Base-by-base conservation (phyloP, 139 green algal species). In the Coccomyxa sp. region DNA sequence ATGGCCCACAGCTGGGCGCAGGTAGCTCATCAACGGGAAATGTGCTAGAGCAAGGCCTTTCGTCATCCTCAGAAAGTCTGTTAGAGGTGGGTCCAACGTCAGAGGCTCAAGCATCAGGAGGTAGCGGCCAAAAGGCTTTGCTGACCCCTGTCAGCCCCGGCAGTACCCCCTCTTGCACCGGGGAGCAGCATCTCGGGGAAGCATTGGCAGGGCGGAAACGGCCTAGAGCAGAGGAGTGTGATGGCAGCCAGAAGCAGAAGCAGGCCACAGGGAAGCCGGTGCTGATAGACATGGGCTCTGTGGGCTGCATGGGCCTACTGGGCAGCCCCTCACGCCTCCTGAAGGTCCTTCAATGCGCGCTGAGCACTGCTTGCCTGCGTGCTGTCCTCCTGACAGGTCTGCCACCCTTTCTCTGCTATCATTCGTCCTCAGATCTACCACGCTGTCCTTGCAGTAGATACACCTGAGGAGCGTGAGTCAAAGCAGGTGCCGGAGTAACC, bases 241-340 rank as follows among this genome's bases (percentile, higher is more conserved):
- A n/a, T n/a, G n/a, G n/a, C n/a, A n/a, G n/a, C n/a, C n/a, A n/a
- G n/a, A n/a, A n/a, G n/a, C n/a, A n/a, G n/a, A n/a, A n/a, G n/a
- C n/a, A n/a, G n/a, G n/a, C n/a, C n/a, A n/a, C n/a, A 3, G 33
- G 33, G 70, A 6, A 6, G 36, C 0, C 77, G 34, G 0, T 81
- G 1, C 77, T 68, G 2, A 78, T 89, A 18, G 87, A 92, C 75
- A 88, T 92, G 77, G 87, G 88, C 76, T 90, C 83, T 70, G 89
- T 89, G 82, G 86, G 86, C 24, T 41, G 34, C 24, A 75, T 94
- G 82, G 90, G 90, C 0, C 84, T 93, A 34, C 58, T 94, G 8
- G 76, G 76, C 6, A 40, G 84, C 6, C 78, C 88, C 2, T 0
- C 4, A 1, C 22, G 68, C n/a, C 79, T 89, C 31, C 68, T 89